Conservation (phyloP, 2,329 filamentous ascomycete genomes). For the Beauveria bassiana region DNA sequence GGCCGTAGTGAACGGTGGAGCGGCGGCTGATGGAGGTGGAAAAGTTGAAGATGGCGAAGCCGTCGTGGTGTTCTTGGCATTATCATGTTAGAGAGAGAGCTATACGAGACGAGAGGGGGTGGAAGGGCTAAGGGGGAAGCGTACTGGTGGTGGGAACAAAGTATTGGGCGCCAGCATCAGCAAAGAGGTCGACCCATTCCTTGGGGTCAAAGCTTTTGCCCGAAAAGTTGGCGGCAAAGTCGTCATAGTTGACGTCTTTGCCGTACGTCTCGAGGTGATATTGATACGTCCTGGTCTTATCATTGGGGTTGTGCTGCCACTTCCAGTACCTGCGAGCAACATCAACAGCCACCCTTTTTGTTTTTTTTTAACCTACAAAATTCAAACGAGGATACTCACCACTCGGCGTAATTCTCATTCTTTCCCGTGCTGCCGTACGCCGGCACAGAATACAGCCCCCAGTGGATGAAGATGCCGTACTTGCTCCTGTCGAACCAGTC, state of each 20-base stretch:
- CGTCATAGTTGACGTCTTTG: slow-evolving; percentile 44
- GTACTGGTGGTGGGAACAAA: slow-evolving; percentile 35
- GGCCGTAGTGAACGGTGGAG: slow-evolving; percentile 32
- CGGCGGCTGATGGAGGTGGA: slow-evolving; percentile 29
- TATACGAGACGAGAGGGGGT: too few relatives aligned
- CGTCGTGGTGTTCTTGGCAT: slow-evolving; percentile 36
- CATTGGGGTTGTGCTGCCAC: slow-evolving; percentile 5
- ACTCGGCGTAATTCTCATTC: slow-evolving; percentile 35
- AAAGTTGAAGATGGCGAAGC: slow-evolving; percentile 33
- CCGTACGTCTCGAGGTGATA: slow-evolving; percentile 46
- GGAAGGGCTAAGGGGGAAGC: background rate
- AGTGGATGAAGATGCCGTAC: slow-evolving; percentile 54
- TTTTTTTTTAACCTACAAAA: background rate
- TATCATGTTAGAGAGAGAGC: too few relatives aligned
- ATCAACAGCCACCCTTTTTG: background rate
- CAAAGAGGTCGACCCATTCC: slow-evolving; percentile 45
- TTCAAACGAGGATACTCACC: slow-evolving; percentile 18
- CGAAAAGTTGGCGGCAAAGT: slow-evolving; percentile 47
- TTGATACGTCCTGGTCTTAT: slow-evolving; percentile 26
- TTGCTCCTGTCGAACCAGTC: slow-evolving; percentile 49
- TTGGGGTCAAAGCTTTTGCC: slow-evolving; percentile 41
- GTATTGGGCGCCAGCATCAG: slow-evolving; percentile 42
- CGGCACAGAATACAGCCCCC: slow-evolving; percentile 48
- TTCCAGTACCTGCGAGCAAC: slow-evolving; percentile 5
- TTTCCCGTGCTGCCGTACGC: slow-evolving; percentile 42